A percentile compares a stretch with the other conserved stretches of the same genome.
These are phyloP conservation scores for Coniochaeta sp. DNA, from an alignment of 2,329 filamentous ascomycete genomes.

Conservation along the genomic window DNA sequence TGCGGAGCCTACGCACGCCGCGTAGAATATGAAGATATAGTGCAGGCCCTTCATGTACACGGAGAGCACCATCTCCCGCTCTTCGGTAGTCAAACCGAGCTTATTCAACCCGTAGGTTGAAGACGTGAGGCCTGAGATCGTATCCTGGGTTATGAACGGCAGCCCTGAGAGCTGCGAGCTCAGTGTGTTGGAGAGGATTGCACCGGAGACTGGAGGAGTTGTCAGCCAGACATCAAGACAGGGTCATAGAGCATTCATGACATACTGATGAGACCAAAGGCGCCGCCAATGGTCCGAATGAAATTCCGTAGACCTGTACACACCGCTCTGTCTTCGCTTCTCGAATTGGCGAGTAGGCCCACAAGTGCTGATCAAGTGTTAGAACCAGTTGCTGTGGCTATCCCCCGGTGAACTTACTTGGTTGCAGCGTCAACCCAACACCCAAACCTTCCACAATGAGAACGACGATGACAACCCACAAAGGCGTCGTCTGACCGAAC, in stretches of 20 bases:
- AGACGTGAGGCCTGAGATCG: slow-evolving; percentile 16
- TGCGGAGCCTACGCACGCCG: slow-evolving; percentile 9
- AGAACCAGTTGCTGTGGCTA: background rate
- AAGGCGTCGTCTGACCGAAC: slow-evolving; percentile 15
- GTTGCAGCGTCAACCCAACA: slow-evolving; percentile 26
- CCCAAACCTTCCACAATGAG: slow-evolving; percentile 25
- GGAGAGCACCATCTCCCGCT: slow-evolving; percentile 12
- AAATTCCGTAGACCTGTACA: slow-evolving; percentile 30
- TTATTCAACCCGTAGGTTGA: slow-evolving; percentile 14
- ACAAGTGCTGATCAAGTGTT: slow-evolving; percentile 18
- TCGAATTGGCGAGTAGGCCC: slow-evolving; percentile 26
- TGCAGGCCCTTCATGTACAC: slow-evolving; percentile 22
- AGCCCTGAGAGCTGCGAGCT: slow-evolving; percentile 7
- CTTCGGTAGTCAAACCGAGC: slow-evolving; percentile 9
- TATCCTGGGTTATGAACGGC: slow-evolving; percentile 4
- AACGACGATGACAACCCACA: slow-evolving; percentile 20
- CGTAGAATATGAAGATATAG: slow-evolving; percentile 18
- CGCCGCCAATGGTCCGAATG: slow-evolving; percentile 26
- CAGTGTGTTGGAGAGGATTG: slow-evolving; percentile 22
- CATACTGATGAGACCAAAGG: slow-evolving; percentile 20
- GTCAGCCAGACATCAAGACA: background rate
- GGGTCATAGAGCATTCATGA: too few species aligned
- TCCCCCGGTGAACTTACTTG: slow-evolving; percentile 10
- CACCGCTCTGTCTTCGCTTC: slow-evolving; percentile 26
- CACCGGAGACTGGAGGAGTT: slow-evolving; percentile 13